Base-by-base conservation (phyloP, 2,329 filamentous ascomycete species). In the Septoria petroselini region DNA sequence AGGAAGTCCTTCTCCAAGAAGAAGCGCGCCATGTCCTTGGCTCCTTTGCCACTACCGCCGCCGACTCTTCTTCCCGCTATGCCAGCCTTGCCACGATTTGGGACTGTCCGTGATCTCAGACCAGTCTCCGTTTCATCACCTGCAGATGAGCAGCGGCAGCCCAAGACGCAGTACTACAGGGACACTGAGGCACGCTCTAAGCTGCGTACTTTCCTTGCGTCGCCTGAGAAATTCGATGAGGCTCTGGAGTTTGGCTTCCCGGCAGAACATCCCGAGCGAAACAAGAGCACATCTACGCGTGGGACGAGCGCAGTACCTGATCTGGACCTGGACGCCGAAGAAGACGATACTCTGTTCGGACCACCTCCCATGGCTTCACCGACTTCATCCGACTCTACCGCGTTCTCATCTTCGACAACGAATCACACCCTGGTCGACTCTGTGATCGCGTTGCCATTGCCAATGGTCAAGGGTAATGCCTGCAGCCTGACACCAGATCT, bases 151-250 rank as follows among this genome's bases (percentile, higher is more conserved):
- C n/a, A 34, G n/a, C 25, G 25, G 19, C 14, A 37, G 33, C 38
- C 47, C 29, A 37, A 40, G 14, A 53, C 59, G 9, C 55, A 87
- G 30, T 86, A 95, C 70, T 96, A 95, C 64, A 88, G 89, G 66
- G 90, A 96, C 61, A 89, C 90, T 0, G 88, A 95, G 65, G 88
- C 91, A 31, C 82, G 91, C 27, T 77, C 88, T 61, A 95, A 94
- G 70, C 75, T 97, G 15, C 83, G 90, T 9, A 83, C 88, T 5
- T 95, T 91, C 62, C 79, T 95, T 15, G 86, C 88, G 6, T 95
- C 90, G 1, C 86, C 91, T 1, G 88, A 95, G 59, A 95, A 95
- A 66, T 97, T 97, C 61, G 91, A 97, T 65, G 91, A 97, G 70
- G 90, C 88, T 1, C 81, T 97, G 44, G 88, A 95, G 66, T 96